phyloP scores from a whole-genome alignment of 768 basidiomycete genomes.

The Lactarius sanguifluus region DNA sequence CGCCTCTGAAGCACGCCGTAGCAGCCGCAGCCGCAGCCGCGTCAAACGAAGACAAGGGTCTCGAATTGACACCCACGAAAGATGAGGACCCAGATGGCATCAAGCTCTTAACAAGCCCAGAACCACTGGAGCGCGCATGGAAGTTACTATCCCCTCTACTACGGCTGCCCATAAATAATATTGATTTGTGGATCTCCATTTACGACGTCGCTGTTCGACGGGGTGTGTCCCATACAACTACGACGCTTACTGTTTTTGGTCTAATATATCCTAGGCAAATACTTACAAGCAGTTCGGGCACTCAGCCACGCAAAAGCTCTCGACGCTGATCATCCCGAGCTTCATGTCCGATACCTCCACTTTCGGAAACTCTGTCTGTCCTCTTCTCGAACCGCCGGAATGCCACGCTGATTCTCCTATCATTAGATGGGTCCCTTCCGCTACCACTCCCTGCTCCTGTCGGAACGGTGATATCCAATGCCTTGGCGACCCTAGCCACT shows the following conservation, averaged over 20 bases:
- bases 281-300: constrained; percentile 72
- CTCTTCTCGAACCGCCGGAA: background rate
- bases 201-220: constrained; percentile 84
- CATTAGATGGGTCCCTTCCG: constrained; percentile 45
- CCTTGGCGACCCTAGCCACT: constrained; percentile 54
- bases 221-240: constrained; percentile 50
- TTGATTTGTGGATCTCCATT: constrained; percentile 69
- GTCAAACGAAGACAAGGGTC: constrained; percentile 66
- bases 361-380: constrained; percentile 54
- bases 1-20: constrained; percentile 20
- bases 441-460: constrained; percentile 48
- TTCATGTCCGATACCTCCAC: constrained; percentile 71
- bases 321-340: constrained; percentile 56
- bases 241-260: constrained; percentile 6
- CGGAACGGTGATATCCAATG: constrained; percentile 49
- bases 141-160: constrained; percentile 67
- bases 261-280: constrained; percentile 55
- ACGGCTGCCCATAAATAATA: constrained; percentile 47
- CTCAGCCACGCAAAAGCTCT: constrained; percentile 57
- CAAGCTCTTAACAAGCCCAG: constrained; percentile 59
- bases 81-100: constrained; percentile 86
- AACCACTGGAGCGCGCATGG: constrained; percentile 73
- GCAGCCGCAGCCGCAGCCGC: constrained; percentile 39
- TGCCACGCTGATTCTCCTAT: constrained; percentile 14
- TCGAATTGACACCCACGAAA: constrained; percentile 53